These are phyloP conservation scores for Scheffersomyces insectosa DNA, from an alignment of 1,139 yeast genomes.

Conservation along the genomic window DNA sequence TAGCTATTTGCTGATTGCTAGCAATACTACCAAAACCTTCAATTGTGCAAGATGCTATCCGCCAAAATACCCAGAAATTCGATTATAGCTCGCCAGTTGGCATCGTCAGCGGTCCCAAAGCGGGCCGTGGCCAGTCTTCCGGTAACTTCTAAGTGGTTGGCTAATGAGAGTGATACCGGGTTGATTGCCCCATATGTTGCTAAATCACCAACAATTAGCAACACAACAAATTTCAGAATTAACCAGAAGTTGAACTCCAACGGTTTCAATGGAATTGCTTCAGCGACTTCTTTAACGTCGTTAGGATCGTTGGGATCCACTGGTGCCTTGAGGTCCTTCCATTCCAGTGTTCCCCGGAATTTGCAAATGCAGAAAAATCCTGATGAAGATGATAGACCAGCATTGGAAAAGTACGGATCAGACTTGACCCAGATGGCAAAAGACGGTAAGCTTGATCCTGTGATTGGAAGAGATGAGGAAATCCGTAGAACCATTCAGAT, in stretches of 20 bases:
- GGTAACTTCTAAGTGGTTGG: too few species aligned
- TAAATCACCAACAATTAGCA: too few species aligned
- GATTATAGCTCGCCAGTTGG: too few species aligned
- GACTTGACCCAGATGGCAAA: conserved; percentile 84
- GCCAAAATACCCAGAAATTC: too few species aligned
- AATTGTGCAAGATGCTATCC: too few species aligned
- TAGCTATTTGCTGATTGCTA: too few species aligned
- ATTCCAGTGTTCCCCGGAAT: conserved; percentile 16
- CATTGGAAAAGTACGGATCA: conserved; percentile 83
- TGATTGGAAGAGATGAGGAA: conserved; percentile 95
- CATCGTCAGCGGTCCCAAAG: too few species aligned
- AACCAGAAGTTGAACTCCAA: conserved; percentile 1
- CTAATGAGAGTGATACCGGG: too few species aligned
- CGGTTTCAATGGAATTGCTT: background rate
- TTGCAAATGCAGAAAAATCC: conserved; percentile 48
- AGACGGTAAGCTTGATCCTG: conserved; percentile 93
- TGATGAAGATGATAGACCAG: conserved; percentile 63
- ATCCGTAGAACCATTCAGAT: conserved; percentile 91
- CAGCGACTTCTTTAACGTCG: background rate
- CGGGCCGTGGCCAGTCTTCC: too few species aligned
- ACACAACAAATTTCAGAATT: conserved; percentile 4
- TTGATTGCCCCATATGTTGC: too few species aligned
- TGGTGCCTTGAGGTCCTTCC: conserved; percentile 12
- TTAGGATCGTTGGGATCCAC: too few species aligned
- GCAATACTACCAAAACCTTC: too few species aligned